These are phyloP conservation scores for Mucor saturninus DNA, from an alignment of 371 early-diverging fungal genomes.

Conservation along the genomic window DNA sequence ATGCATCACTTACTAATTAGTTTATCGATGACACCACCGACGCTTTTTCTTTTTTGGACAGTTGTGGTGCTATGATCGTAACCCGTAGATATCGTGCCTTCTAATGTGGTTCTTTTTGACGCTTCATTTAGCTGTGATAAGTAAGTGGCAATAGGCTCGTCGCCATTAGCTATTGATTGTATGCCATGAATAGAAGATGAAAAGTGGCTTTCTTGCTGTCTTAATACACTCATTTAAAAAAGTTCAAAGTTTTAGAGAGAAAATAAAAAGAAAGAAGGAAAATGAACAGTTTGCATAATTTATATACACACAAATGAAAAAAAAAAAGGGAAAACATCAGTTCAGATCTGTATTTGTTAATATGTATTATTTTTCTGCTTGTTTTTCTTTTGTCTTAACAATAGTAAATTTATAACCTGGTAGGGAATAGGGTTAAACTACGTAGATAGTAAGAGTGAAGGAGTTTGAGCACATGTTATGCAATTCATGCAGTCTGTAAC, in stretches of 20 bases:
- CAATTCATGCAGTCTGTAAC: slow-evolving; percentile 7
- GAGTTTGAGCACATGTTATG: background rate
- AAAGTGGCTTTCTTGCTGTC: slow-evolving; percentile 4
- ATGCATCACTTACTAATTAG: slow-evolving; percentile 3
- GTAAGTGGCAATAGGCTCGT: slow-evolving; percentile 25
- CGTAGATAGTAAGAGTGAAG: background rate
- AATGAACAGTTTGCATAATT: background rate
- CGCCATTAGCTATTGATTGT: background rate
- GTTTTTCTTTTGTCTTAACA: background rate
- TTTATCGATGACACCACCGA: slow-evolving; percentile 9
- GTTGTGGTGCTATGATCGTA: background rate
- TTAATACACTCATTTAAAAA: slow-evolving; percentile 8
- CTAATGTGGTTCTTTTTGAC: slow-evolving; percentile 5
- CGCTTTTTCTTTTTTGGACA: slow-evolving; percentile 10
- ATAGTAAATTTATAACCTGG: slow-evolving; percentile 6
- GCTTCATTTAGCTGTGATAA: slow-evolving; percentile 8
- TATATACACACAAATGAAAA: background rate
- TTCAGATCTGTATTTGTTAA: slow-evolving; percentile 12
- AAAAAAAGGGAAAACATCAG: slow-evolving; percentile 13
- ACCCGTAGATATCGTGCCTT: background rate
- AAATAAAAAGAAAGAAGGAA: background rate
- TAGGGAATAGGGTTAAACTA: background rate
- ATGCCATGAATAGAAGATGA: slow-evolving; percentile 8
- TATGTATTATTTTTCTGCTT: background rate
- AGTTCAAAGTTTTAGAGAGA: background rate